Evolutionary conservation across 768 basidiomycete species (phyloP).

Genomic region (Peribolospora kevripleyi): DNA sequence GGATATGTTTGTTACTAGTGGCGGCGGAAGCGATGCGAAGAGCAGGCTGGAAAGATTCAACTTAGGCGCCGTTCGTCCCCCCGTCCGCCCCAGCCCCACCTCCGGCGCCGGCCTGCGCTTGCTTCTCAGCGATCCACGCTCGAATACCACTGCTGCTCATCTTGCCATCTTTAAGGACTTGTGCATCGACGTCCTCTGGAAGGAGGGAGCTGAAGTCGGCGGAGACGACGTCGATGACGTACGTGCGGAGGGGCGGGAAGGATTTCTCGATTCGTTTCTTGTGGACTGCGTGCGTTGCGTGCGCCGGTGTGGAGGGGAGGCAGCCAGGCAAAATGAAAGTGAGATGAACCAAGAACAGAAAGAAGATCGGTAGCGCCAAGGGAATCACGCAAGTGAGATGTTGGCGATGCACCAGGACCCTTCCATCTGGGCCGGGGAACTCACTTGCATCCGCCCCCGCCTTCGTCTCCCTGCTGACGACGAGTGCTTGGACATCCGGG

Average conservation of each 20-base stretch:
- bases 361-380: background rate
- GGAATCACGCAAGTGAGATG: background rate
- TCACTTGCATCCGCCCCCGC: constrained; percentile 47
- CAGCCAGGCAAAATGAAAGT: background rate
- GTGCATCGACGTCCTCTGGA: constrained; percentile 20
- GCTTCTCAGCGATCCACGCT: constrained; percentile 40
- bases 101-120: background rate
- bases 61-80: too few species aligned
- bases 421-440: constrained; percentile 16
- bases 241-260: constrained; percentile 38
- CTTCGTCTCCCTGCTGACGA: constrained; percentile 73
- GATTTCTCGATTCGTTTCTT: constrained; percentile 30
- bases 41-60: too few species aligned
- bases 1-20: too few species aligned
- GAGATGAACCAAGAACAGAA: background rate
- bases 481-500: constrained; percentile 65
- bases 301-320: background rate
- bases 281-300: constrained; percentile 29
- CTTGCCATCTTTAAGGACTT: constrained; percentile 54
- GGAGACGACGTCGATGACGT: constrained; percentile 76
- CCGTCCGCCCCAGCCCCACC: too few species aligned
- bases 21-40: too few species aligned
- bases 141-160: constrained; percentile 87
- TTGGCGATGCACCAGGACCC: too few species aligned
- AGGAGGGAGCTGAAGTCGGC: constrained; percentile 31